Evolutionary conservation across 2,329 filamentous ascomycete species (phyloP), one percentile per base, ranked within the genome.

Genomic region (Microsporum ferrugineum): DNA sequence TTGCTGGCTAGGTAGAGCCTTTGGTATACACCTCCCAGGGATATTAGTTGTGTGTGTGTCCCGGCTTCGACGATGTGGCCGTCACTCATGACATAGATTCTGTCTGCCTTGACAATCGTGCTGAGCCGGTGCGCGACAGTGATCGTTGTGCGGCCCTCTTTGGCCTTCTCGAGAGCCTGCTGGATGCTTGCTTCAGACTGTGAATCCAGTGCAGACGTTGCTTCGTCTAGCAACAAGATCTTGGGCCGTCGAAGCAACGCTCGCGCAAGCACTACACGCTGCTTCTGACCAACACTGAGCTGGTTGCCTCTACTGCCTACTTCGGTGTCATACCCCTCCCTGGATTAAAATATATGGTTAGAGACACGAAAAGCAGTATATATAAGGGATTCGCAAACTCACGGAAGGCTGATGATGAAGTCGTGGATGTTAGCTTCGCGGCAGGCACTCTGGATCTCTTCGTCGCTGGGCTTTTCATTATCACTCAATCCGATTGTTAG

Each of bases 71-170:
- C 77, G 57, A 87, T 80, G 36, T 70, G 80, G 6, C 88, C 86
- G 62, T 83, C 80, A 38, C 88, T 87, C 47, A 94, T 82, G 5
- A 92, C 86, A 67, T 88, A 90, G 57, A 92, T 92, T 14, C 87
- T 78, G 70, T 94, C 86, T 1, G 88, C 88, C 66, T 90, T 87
- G 69, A 88, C 86, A 39, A 88, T 84, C 23, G 86, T 91, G 0
- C 85, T 85, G 59, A 91, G 77, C 7, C 88, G 79, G 70, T 91
- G 88, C 1, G 88, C 88, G 14, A 91, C 86, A 5, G 87, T 86
- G 3, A 91, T 78, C 65, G 87, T 88, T 3, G 88, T 81, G 27
- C 68, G 67, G 45, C 63, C 85, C 33, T 64, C 61, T 0, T 82
- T 83, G 57, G 61, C 71, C 59, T 77, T 78, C 76, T 88, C 84